These are phyloP conservation scores for Tricholoma saponaceum DNA, from an alignment of 768 basidiomycete genomes.

Conservation along the genomic window DNA sequence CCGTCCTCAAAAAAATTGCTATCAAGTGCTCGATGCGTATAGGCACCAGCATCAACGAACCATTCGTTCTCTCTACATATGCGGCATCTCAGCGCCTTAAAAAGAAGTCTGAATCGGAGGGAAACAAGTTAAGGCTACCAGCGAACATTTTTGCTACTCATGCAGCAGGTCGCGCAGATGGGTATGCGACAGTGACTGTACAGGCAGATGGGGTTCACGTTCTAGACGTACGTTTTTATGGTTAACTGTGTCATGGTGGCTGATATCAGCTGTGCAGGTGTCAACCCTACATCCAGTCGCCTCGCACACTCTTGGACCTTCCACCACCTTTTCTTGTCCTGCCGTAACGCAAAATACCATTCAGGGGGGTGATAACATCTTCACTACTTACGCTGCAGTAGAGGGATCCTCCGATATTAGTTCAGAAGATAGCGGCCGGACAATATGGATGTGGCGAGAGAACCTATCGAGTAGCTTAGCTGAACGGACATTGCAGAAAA, in stretches of 20 bases:
- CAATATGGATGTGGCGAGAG: slow-evolving; percentile 63
- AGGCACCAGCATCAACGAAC: slow-evolving; percentile 27
- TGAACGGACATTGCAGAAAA: slow-evolving; percentile 33
- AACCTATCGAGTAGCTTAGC: slow-evolving; percentile 32
- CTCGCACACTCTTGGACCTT: slow-evolving; percentile 70
- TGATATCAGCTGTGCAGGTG: slow-evolving; percentile 33
- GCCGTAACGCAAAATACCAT: slow-evolving; percentile 40
- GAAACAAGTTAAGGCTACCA: slow-evolving; percentile 12
- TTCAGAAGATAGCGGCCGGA: slow-evolving; percentile 38
- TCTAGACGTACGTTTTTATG: slow-evolving; percentile 51
- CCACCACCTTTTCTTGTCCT: slow-evolving; percentile 56
- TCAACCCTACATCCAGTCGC: slow-evolving; percentile 60
- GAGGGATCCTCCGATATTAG: slow-evolving; percentile 42
- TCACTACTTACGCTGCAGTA: slow-evolving; percentile 55
- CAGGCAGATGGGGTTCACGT: slow-evolving; percentile 77
- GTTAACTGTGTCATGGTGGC: neutral
- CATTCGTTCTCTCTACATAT: slow-evolving; percentile 35
- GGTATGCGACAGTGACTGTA: slow-evolving; percentile 61
- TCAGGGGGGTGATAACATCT: slow-evolving; percentile 31
- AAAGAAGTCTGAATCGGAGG: slow-evolving; percentile 13
- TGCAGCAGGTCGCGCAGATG: slow-evolving; percentile 36
- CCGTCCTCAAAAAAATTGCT: slow-evolving; percentile 12
- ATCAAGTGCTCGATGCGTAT: slow-evolving; percentile 12
- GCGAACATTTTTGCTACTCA: slow-evolving; percentile 32
- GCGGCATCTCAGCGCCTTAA: slow-evolving; percentile 24